Percentiles rank a stretch among this genome's conserved stretches.
phyloP scores from a whole-genome alignment of 2,329 filamentous ascomycete genomes.

The Parafenestella ontariensis region DNA sequence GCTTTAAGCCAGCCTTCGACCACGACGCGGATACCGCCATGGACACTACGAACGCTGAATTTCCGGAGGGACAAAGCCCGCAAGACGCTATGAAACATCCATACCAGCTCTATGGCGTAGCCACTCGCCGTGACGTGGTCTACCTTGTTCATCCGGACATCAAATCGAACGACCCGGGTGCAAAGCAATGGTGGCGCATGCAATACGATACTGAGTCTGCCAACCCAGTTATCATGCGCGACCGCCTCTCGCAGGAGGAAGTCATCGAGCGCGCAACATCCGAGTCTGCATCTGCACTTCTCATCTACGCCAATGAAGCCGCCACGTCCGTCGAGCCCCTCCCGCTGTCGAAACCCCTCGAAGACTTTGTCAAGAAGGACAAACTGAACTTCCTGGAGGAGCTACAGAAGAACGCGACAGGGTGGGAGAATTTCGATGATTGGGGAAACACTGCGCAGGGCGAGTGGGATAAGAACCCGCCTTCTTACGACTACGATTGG shows the following conservation, averaged over 20 bases:
- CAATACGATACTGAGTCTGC: slow-evolving; percentile 39
- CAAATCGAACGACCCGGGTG: slow-evolving; percentile 19
- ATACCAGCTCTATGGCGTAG: slow-evolving; percentile 66
- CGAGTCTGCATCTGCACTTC: slow-evolving; percentile 60
- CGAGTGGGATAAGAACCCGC: slow-evolving; percentile 23
- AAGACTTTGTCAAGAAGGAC: slow-evolving; percentile 58
- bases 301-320: slow-evolving; percentile 65
- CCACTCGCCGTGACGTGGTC: slow-evolving; percentile 63
- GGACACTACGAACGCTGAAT: slow-evolving; percentile 36
- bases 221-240: slow-evolving; percentile 33
- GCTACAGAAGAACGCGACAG: slow-evolving; percentile 22
- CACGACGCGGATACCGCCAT: slow-evolving; percentile 26
- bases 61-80: slow-evolving; percentile 26
- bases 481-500: slow-evolving; percentile 27
- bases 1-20: slow-evolving; percentile 55
- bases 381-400: slow-evolving; percentile 50
- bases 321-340: slow-evolving; percentile 27
- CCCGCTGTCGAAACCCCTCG: slow-evolving; percentile 34
- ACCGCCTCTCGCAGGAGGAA: slow-evolving; percentile 57
- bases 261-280: slow-evolving; percentile 62
- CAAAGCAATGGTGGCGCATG: slow-evolving; percentile 47
- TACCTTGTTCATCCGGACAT: slow-evolving; percentile 59
- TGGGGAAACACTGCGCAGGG: slow-evolving; percentile 10
- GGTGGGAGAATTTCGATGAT: slow-evolving; percentile 22
- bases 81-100: slow-evolving; percentile 42